phyloP scores from a whole-genome alignment of 1,139 yeast genomes.

The Taphrina communis region DNA sequence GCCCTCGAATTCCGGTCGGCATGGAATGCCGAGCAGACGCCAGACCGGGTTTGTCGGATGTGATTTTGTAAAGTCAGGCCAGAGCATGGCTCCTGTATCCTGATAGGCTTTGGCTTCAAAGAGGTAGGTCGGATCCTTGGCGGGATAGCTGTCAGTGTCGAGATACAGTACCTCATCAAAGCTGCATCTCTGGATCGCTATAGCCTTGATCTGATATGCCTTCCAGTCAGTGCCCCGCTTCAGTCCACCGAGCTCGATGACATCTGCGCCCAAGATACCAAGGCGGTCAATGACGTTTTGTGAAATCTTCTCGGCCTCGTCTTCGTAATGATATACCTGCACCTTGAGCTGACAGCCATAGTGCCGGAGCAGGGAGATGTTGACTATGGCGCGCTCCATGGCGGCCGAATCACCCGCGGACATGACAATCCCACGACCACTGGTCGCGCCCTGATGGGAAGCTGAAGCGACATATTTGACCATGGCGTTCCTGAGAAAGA shows the following conservation, averaged over 20 bases:
- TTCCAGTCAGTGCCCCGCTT: conserved; percentile 32
- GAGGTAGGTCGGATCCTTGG: conserved; percentile 31
- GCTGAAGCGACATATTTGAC: conserved; percentile 1
- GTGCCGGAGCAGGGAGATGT: conserved; percentile 22
- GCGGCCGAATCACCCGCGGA: conserved; percentile 34
- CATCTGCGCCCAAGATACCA: conserved; percentile 1
- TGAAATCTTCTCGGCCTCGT: conserved; percentile 30
- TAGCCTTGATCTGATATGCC: conserved; percentile 39
- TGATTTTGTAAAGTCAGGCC: conserved; percentile 40
- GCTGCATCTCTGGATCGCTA: conserved; percentile 31
- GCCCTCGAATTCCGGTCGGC: conserved; percentile 38
- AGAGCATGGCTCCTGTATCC: conserved; percentile 30
- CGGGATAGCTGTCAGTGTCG: conserved; percentile 25
- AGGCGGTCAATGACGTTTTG: conserved; percentile 4
- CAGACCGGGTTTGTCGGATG: conserved; percentile 34
- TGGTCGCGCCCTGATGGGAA: conserved; percentile 6
- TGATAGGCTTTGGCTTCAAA: conserved; percentile 21
- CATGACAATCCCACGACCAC: conserved; percentile 34
- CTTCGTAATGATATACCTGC: conserved; percentile 23
- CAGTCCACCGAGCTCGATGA: conserved; percentile 35
- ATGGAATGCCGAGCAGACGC: conserved; percentile 35
- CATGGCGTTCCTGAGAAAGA: conserved; percentile 1
- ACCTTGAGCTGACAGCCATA: conserved; percentile 28
- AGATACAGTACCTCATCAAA: conserved; percentile 31
- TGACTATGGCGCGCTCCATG: conserved; percentile 28